Evolutionary conservation across 2,329 filamentous ascomycete species (phyloP), one percentile per base, ranked within the genome.

Genomic region (Colletotrichum acutatum): DNA sequence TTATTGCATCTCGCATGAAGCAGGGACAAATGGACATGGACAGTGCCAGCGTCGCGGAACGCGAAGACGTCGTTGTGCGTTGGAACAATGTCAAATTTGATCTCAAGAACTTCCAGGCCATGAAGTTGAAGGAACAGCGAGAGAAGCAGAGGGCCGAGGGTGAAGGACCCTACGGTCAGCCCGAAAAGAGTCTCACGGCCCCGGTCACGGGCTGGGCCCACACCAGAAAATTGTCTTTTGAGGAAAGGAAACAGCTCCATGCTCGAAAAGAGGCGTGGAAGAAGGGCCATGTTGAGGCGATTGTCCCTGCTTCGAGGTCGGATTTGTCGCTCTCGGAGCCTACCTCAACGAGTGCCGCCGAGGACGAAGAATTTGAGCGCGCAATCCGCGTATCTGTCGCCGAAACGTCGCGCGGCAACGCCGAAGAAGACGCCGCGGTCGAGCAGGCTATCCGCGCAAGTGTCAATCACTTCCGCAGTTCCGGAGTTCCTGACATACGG

Each of bases 391-490:
- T 86, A 12, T 93, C 92, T 1, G 92, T 97, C 1, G 84, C 85
- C 8, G 89, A 93, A 78, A 95, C 93, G 0, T 95, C 93, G 0
- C 87, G 84, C 1, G 94, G 94, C 12, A 87, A 96, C 74, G 79
- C 86, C 0, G 86, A 90, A 24, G 93, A 97, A 80, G 94, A 97
- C 77, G 87, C 87, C 26, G 85, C 89, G 71, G 87, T 97, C 60
- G 94, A 95, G 78, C 86, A 90, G 24, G 94, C 94, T 1, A 93
- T 97, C 63, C 87, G 93, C 16, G 91, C 93, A 5, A 94, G 92
- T 74, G 86, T 97, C 19, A 84, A 83, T 16, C 91, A 93, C 46
- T 82, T 89, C 74, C 83, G 80, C 46, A 78, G 68, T 57, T 69
- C 57, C 2, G 74, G 78, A 0, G 66, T 76, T 3, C 75, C 75